phyloP scores from a whole-genome alignment of 2,329 filamentous ascomycete species.

The Kalmusia sp. region DNA sequence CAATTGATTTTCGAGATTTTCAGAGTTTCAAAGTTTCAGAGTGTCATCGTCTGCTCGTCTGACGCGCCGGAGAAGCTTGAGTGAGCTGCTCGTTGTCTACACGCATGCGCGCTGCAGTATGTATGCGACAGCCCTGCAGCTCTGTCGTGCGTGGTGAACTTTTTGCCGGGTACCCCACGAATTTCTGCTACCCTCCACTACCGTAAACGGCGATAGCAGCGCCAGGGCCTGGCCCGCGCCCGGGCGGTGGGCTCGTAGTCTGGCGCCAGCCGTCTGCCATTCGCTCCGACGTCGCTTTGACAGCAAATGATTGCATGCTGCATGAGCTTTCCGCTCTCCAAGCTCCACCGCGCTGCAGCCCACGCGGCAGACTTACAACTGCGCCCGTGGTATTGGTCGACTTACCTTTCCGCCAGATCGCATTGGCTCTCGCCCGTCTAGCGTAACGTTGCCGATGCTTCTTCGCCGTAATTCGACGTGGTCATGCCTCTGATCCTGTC shows the following conservation, averaged over 20 bases:
- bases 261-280: slow-evolving; percentile 23
- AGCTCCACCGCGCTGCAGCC: slow-evolving; percentile 38
- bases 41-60: slow-evolving; percentile 4
- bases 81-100: slow-evolving; percentile 19
- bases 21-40: too few relatives aligned
- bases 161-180: slow-evolving; percentile 46
- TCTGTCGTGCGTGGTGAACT: slow-evolving; percentile 35
- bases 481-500: slow-evolving; percentile 32
- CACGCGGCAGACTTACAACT: slow-evolving; percentile 31
- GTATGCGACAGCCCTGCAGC: slow-evolving; percentile 29
- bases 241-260: slow-evolving; percentile 33
- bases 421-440: slow-evolving; percentile 36
- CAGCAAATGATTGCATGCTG: slow-evolving; percentile 30
- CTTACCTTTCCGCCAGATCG: slow-evolving; percentile 18
- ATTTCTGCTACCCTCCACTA: slow-evolving; percentile 40
- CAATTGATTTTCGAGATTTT: too few relatives aligned
- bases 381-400: background rate
- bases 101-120: slow-evolving; percentile 27
- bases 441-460: slow-evolving; percentile 27
- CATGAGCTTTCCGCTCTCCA: slow-evolving; percentile 37
- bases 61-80: slow-evolving; percentile 13
- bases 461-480: slow-evolving; percentile 41
- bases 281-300: slow-evolving; percentile 41
- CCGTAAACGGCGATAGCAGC: slow-evolving; percentile 29
- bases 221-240: slow-evolving; percentile 18